These are phyloP conservation scores for Lentinula novae-zelandiae DNA, from an alignment of 1,284 basidiomycete genomes.

Conservation along the genomic window DNA sequence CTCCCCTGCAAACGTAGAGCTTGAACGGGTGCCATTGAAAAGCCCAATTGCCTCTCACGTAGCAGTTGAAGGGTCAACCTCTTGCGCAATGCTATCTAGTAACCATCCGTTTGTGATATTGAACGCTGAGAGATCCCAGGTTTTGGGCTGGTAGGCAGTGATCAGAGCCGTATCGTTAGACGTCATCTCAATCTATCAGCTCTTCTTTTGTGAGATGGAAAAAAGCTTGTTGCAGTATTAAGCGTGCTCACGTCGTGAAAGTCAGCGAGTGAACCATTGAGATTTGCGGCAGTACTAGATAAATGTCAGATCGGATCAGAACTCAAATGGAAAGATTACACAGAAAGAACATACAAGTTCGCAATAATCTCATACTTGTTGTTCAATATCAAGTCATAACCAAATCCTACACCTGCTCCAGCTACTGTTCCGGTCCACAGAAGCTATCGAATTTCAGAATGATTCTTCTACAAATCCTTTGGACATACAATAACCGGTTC, in stretches of 20 bases:
- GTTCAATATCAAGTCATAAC: slow-evolving; percentile 8
- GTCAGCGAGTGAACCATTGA: slow-evolving; percentile 6
- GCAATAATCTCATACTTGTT: slow-evolving; percentile 12
- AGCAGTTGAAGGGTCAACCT: slow-evolving; percentile 9
- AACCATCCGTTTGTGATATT: slow-evolving; percentile 10
- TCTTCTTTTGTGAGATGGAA: not conserved
- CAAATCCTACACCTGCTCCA: slow-evolving; percentile 4
- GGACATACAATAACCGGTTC: slow-evolving; percentile 6
- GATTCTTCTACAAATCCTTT: not conserved
- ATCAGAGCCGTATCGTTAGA: slow-evolving; percentile 10
- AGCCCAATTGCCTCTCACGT: not conserved
- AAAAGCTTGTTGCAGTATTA: not conserved
- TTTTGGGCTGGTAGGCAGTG: slow-evolving; percentile 9
- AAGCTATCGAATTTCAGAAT: not conserved
- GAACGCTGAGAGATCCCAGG: slow-evolving; percentile 6
- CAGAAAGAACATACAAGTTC: not conserved
- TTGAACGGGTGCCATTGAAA: not conserved
- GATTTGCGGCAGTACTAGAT: not conserved
- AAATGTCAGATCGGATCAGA: not conserved
- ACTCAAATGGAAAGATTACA: not conserved
- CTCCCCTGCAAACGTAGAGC: not conserved
- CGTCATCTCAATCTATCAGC: not conserved
- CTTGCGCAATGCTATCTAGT: slow-evolving; percentile 7
- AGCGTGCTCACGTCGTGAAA: slow-evolving; percentile 6
- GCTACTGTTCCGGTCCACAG: slow-evolving; percentile 3